phyloP scores from a whole-genome alignment of 2,329 filamentous ascomycete species.

The Diaporthe aspalathi region DNA sequence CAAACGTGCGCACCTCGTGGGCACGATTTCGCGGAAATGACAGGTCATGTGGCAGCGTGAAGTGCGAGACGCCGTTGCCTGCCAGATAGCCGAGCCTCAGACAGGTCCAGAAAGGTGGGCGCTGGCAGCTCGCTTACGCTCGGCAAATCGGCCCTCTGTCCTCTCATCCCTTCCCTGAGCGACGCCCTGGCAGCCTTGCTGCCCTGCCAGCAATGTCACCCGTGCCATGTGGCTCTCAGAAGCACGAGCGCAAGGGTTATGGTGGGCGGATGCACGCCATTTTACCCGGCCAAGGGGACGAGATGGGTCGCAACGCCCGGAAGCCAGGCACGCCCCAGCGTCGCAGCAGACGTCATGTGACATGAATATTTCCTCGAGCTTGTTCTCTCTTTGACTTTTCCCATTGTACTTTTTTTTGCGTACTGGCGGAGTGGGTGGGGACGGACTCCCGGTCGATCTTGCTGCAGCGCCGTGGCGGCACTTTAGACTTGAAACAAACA shows the following conservation, averaged over 20 bases:
- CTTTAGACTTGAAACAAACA: slow-evolving; percentile 37
- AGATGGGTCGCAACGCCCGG: too few relatives aligned
- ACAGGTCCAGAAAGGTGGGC: slow-evolving; percentile 31
- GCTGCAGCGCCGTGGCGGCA: slow-evolving; percentile 28
- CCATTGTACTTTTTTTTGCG: slow-evolving; percentile 10
- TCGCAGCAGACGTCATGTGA: slow-evolving; percentile 22
- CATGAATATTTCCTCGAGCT: slow-evolving; percentile 13
- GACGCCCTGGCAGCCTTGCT: slow-evolving; percentile 9
- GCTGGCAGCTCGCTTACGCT: slow-evolving; percentile 35
- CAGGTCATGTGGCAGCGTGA: slow-evolving; percentile 19
- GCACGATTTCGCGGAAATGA: slow-evolving; percentile 16
- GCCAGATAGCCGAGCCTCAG: slow-evolving; percentile 29
- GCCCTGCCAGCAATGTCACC: slow-evolving; percentile 26
- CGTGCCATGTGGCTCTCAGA: slow-evolving; percentile 23
- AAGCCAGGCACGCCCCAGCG: slow-evolving; percentile 11
- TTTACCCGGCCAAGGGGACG: background rate
- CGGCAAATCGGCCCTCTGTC: background rate
- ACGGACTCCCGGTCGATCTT: slow-evolving; percentile 30
- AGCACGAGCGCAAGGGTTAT: slow-evolving; percentile 23
- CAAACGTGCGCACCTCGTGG: slow-evolving; percentile 27
- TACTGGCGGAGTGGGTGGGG: slow-evolving; percentile 18
- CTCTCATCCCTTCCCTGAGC: background rate
- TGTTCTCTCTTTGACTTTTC: background rate
- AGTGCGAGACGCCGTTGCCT: slow-evolving; percentile 1
- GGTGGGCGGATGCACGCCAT: slow-evolving; percentile 28